These are phyloP conservation scores for Cryptosporidium baileyi DNA, from an alignment of 169 alveolate species.

Conservation along the genomic window DNA sequence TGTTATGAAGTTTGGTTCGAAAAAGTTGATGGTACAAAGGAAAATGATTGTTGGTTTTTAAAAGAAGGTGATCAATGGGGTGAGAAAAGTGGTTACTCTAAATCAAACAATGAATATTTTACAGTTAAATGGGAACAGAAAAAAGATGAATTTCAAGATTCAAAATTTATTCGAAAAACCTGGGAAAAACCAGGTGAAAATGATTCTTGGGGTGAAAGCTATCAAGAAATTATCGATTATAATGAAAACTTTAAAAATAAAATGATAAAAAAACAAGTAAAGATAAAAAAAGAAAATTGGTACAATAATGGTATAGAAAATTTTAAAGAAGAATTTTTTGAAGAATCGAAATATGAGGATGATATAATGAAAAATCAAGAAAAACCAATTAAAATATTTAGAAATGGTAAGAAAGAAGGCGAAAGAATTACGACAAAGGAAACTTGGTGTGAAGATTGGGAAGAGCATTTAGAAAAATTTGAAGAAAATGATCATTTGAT, in stretches of 20 bases:
- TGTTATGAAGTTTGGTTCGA: slow-evolving; percentile 68
- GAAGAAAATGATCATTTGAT: neutral
- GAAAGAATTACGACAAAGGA: slow-evolving; percentile 4
- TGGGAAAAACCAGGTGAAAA: slow-evolving; percentile 67
- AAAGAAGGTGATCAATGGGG: slow-evolving; percentile 42
- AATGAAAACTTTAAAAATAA: neutral
- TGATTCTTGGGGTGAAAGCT: slow-evolving; percentile 50
- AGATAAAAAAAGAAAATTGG: slow-evolving; percentile 24
- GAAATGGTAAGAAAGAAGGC: slow-evolving; percentile 47
- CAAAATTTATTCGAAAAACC: neutral
- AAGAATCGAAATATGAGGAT: neutral
- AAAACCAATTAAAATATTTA: neutral
- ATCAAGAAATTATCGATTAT: neutral
- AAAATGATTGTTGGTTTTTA: slow-evolving; percentile 31
- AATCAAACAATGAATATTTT: slow-evolving; percentile 44
- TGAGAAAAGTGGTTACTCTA: slow-evolving; percentile 49
- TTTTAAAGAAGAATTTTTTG: slow-evolving; percentile 7
- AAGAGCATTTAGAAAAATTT: neutral
- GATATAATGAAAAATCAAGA: neutral
- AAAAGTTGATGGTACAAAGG: slow-evolving; percentile 56
- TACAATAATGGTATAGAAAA: slow-evolving; percentile 40
- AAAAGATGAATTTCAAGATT: neutral
- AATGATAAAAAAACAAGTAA: neutral
- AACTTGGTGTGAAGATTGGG: slow-evolving; percentile 65
- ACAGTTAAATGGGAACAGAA: slow-evolving; percentile 34